Percentiles rank a stretch among this genome's conserved stretches.
phyloP scores from a whole-genome alignment of 192 early-diverging fungal species.

The Piromyces finnis region DNA sequence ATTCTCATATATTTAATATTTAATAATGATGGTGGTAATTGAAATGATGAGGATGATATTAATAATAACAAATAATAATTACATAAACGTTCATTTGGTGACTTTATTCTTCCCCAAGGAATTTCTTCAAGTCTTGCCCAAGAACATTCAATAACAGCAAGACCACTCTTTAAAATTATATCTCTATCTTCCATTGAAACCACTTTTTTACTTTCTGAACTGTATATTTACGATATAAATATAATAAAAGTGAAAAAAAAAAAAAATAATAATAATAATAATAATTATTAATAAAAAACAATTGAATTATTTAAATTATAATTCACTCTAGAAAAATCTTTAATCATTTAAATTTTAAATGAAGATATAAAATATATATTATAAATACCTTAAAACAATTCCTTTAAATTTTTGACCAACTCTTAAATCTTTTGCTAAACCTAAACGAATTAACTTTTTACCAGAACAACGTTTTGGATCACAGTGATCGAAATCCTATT shows the following conservation, averaged over 20 bases:
- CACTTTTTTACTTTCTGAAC: slow-evolving; percentile 67
- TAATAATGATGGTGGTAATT: no score
- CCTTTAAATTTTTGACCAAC: slow-evolving; percentile 76
- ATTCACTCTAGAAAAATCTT: no score
- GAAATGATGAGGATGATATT: no score
- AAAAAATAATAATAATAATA: not conserved
- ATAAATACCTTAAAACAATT: slow-evolving; percentile 40
- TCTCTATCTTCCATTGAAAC: slow-evolving; percentile 72
- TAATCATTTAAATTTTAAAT: no score
- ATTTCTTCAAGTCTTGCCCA: slow-evolving; percentile 92
- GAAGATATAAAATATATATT: no score
- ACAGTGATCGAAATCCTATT: slow-evolving; percentile 92
- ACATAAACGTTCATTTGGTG: slow-evolving; percentile 69
- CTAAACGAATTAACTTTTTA: slow-evolving; percentile 64
- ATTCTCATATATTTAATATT: no score
- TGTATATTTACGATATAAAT: slow-evolving; percentile 8
- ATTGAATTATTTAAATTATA: no score
- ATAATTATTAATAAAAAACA: no score
- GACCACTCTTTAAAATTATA: slow-evolving; percentile 55
- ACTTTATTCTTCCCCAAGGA: slow-evolving; percentile 73
- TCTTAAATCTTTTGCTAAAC: slow-evolving; percentile 59
- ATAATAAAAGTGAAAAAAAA: not conserved
- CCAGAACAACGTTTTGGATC: slow-evolving; percentile 97
- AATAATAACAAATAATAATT: slow-evolving; percentile 5
- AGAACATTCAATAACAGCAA: slow-evolving; percentile 91